Evolutionary conservation across 2,329 filamentous ascomycete genomes (phyloP).

Genomic region (Alternaria angustiovoidea): DNA sequence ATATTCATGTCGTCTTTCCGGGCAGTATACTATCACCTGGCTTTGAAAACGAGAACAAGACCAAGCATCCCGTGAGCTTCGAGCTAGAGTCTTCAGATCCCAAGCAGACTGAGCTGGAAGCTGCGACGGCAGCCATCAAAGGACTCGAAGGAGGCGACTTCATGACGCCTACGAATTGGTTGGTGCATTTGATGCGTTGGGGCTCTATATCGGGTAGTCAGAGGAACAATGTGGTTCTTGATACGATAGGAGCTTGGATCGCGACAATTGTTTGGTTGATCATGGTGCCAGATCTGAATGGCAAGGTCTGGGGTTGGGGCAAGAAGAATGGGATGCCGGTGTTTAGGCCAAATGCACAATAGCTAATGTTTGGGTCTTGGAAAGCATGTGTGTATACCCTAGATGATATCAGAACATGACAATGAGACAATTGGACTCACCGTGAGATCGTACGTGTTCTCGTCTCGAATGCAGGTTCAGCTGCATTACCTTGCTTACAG

Average conservation of each 20-base stretch:
- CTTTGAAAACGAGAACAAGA: conserved; percentile 75
- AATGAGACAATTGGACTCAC: not conserved
- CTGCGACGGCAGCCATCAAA: conserved; percentile 73
- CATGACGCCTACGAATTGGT: conserved; percentile 76
- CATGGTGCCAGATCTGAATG: conserved; percentile 64
- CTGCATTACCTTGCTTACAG: not conserved
- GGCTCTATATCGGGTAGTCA: conserved; percentile 61
- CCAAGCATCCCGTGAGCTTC: conserved; percentile 82
- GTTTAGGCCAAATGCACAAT: conserved; percentile 39
- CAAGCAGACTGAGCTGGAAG: conserved; percentile 77
- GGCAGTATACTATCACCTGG: conserved; percentile 83
- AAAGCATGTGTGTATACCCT: not conserved
- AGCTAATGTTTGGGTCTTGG: conserved; percentile 1
- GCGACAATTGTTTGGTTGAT: conserved; percentile 64
- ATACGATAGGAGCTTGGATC: conserved; percentile 64
- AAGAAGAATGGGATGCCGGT: conserved; percentile 60
- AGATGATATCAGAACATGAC: not conserved
- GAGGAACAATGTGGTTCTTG: conserved; percentile 61
- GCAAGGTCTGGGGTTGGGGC: conserved; percentile 65
- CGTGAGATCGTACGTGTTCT: not conserved
- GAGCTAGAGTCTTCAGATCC: conserved; percentile 84
- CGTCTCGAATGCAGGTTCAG: not conserved
- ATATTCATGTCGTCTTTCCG: conserved; percentile 83
- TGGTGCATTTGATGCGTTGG: conserved; percentile 77
- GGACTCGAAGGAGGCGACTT: conserved; percentile 84